phyloP scores from a whole-genome alignment of 352 stramenopile species.

The Stephanocyclus meneghinianus region DNA sequence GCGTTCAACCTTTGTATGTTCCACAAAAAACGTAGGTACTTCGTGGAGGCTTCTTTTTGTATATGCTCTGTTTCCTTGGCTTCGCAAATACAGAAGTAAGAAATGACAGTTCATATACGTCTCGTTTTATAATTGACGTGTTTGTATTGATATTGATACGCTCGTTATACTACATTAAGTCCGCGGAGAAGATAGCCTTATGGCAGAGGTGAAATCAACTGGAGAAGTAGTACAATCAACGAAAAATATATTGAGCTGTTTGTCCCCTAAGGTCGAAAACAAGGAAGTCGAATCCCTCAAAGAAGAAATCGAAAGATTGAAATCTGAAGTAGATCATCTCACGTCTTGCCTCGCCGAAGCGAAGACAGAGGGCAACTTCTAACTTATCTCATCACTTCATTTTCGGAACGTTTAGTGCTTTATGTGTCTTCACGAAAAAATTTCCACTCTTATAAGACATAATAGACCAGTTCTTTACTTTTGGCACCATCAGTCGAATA shows the following conservation, averaged over 20 bases:
- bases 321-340: slow-evolving; percentile 7
- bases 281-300: slow-evolving; percentile 1
- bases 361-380: not conserved
- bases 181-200: slow-evolving; percentile 7
- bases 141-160: not conserved
- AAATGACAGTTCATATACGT: not conserved
- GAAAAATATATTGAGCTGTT: not conserved
- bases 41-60: slow-evolving; percentile 46
- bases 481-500: no score
- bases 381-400: not conserved
- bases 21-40: not conserved
- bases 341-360: not conserved
- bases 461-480: no score
- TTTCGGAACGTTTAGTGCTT: not conserved
- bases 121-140: not conserved
- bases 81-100: slow-evolving; percentile 30
- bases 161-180: not conserved
- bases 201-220: not conserved
- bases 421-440: no score
- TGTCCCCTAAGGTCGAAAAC: not conserved
- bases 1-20: not conserved
- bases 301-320: slow-evolving; percentile 6
- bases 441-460: no score
- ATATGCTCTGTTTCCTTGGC: slow-evolving; percentile 33
- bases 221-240: not conserved